Base-by-base conservation (phyloP, 1,284 basidiomycete species). In the Wallemia hederae region DNA sequence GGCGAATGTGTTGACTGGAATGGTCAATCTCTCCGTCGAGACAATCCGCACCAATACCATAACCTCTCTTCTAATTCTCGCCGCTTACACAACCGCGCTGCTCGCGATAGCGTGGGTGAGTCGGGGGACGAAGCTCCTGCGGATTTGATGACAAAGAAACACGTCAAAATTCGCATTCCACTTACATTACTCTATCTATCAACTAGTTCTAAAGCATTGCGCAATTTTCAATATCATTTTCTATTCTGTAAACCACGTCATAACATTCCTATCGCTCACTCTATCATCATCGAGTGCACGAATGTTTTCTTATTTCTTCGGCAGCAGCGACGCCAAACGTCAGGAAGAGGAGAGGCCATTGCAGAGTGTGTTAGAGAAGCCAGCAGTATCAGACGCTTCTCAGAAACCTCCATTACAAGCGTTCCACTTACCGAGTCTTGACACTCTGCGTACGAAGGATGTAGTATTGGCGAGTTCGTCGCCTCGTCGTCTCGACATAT, bases 1-100 rank as follows among this genome's bases (percentile, higher is more conserved):
- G 84, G 85, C 89, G 0, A 98, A 98, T 69, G 69, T 94, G 0
- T 69, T 79, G 26, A 98, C 92, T 0, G 92, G 92, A 0, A 63
- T 85, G 19, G 74, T 94, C 63, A 98, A 97, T 69, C 66, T 97
- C 24, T 75, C 77, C 0, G 75, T 91, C 63, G 70, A 74, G 65
- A 96, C 89, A 2, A 90, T 97, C 80, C 88, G 91, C 67, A 75
- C 76, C 15, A 70, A 75, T 0, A 73, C 81, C 61, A 60, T 62
- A 25, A 66, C 71, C 33, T 80, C 86, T 1, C 75, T 92, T 74
- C 59, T 72, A 3, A 75, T 92, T 22, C 70, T 97, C 11, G 64
- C 73, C 1, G 67, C 66, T 0, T 97, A 98, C 70, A 74, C 78
- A 1, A 73, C 77, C 19, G 73, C 68, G 0, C 67, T 85, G 14